Evolutionary conservation across 2,329 filamentous ascomycete genomes (phyloP).

Genomic region (Magnaporthiopsis rhizophila): DNA sequence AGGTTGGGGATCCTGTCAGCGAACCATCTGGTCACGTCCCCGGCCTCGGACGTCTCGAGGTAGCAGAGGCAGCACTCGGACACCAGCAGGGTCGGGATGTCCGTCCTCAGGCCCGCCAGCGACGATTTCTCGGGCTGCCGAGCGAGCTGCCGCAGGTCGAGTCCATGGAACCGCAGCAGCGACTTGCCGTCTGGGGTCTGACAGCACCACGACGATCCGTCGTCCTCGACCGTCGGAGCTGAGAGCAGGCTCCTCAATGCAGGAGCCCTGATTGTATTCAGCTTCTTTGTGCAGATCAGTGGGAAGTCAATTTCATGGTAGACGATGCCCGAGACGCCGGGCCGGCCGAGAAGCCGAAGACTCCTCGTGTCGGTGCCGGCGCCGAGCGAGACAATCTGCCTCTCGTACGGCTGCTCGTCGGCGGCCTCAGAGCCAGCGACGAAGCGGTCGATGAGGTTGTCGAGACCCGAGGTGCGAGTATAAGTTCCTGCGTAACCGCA

Average conservation of each 20-base stretch:
- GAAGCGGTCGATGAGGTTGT: conserved; percentile 67
- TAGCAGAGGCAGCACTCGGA: conserved; percentile 97
- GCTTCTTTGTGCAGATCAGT: conserved; percentile 61
- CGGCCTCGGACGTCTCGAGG: conserved; percentile 57
- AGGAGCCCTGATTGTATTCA: conserved; percentile 41
- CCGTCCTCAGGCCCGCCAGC: conserved; percentile 38
- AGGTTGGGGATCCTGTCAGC: conserved; percentile 39
- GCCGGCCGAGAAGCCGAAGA: conserved; percentile 59
- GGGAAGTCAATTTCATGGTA: conserved; percentile 95
- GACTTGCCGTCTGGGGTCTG: conserved; percentile 27
- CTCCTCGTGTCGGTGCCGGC: conserved; percentile 89
- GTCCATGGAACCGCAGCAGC: conserved; percentile 43
- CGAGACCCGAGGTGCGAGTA: conserved; percentile 75
- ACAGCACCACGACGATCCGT: conserved; percentile 32
- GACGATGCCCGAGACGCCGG: conserved; percentile 36
- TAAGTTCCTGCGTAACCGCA: conserved; percentile 65
- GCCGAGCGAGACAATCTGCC: conserved; percentile 85
- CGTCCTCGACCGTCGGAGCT: conserved; percentile 21
- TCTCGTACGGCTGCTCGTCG: conserved; percentile 22
- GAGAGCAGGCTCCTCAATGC: conserved; percentile 30
- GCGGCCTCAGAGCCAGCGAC: conserved; percentile 31
- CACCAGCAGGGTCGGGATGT: conserved; percentile 72
- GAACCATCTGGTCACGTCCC: conserved; percentile 58
- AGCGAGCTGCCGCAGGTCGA: conserved; percentile 61
- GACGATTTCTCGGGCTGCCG: conserved; percentile 1